A percentile compares a stretch with the other conserved stretches of the same genome.
Conservation (phyloP, 2,329 filamentous ascomycete genomes). For the Cordyceps cicadae region DNA sequence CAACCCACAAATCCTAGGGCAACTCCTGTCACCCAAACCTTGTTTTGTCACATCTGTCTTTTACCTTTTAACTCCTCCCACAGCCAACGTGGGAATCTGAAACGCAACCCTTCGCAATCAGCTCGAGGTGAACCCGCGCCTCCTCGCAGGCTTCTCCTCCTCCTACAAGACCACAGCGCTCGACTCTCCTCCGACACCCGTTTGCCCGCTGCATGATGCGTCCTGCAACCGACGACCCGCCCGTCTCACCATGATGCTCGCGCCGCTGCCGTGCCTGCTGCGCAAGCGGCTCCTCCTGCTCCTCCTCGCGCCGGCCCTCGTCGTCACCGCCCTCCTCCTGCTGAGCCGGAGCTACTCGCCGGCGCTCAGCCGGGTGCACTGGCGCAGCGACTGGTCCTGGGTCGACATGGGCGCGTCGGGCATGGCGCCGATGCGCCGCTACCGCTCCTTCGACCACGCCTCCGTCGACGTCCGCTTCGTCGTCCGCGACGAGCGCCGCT, state of each 20-base stretch:
- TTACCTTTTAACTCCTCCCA: no score
- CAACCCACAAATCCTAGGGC: no score
- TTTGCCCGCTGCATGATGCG: not conserved
- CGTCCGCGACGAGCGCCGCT: slow-evolving; percentile 5
- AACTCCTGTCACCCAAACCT: no score
- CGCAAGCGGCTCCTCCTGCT: slow-evolving; percentile 3
- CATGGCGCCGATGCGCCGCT: slow-evolving; percentile 8
- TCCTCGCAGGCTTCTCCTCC: not conserved
- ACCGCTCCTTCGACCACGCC: slow-evolving; percentile 9
- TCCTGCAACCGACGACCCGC: not conserved
- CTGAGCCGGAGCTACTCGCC: not conserved
- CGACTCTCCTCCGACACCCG: not conserved
- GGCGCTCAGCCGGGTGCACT: slow-evolving; percentile 3
- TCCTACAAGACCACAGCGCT: not conserved
- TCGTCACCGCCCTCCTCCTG: not conserved
- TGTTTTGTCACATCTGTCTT: no score
- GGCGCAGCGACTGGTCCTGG: slow-evolving; percentile 12
- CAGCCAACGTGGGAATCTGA: no score
- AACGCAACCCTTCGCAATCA: not conserved
- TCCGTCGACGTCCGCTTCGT: slow-evolving; percentile 10
- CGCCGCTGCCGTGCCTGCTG: not conserved
- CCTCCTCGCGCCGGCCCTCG: not conserved
- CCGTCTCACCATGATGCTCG: not conserved
- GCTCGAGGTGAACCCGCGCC: not conserved
- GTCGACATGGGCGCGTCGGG: slow-evolving; percentile 8